Percentiles rank a stretch among this genome's conserved stretches.
Evolutionary conservation across 1,139 yeast species (phyloP).

Genomic region (Pichia sp.): DNA sequence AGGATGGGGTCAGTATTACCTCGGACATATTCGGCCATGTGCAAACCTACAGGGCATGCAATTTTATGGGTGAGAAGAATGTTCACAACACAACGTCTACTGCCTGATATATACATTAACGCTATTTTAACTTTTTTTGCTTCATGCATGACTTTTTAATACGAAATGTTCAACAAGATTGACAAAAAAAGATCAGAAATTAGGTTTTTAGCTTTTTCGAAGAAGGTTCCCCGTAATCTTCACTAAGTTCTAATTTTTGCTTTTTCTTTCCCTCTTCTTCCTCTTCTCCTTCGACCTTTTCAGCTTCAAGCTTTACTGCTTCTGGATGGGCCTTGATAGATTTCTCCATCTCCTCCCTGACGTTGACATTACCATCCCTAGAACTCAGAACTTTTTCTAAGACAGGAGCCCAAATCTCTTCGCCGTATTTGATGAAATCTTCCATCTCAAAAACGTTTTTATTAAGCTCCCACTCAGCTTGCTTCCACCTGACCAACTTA

Average conservation of each 20-base stretch:
- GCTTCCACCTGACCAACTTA: slow-evolving; percentile 64
- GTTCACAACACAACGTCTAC: neutral
- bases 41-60: slow-evolving; percentile 14
- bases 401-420: slow-evolving; percentile 66
- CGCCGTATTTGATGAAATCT: slow-evolving; percentile 57
- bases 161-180: neutral
- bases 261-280: slow-evolving; percentile 3
- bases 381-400: slow-evolving; percentile 44
- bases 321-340: slow-evolving; percentile 18
- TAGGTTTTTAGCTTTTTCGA: slow-evolving; percentile 12
- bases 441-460: slow-evolving; percentile 57
- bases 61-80: slow-evolving; percentile 13
- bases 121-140: neutral
- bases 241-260: neutral
- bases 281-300: slow-evolving; percentile 10
- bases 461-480: slow-evolving; percentile 77
- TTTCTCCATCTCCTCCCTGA: slow-evolving; percentile 29
- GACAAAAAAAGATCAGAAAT: too few species aligned
- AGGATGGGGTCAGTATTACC: neutral
- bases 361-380: slow-evolving; percentile 37
- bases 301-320: slow-evolving; percentile 12
- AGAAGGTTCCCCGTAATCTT: neutral
- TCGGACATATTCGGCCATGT: neutral
- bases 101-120: neutral
- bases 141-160: neutral